Evolutionary conservation across 352 stramenopile species (phyloP).

Genomic region (Globisporangium sylvaticum): DNA sequence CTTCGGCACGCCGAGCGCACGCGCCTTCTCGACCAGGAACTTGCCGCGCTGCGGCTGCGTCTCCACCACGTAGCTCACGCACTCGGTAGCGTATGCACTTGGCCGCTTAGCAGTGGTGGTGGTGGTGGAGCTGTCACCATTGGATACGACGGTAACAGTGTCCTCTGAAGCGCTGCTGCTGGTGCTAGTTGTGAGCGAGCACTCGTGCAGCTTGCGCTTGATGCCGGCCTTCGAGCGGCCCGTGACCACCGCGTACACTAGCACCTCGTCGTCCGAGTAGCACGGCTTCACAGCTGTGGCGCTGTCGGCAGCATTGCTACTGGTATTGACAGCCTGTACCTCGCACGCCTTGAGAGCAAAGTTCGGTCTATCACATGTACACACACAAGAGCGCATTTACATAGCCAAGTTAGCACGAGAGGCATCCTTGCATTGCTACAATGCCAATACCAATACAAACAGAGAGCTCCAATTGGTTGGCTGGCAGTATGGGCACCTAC

Average conservation of each 20-base stretch:
- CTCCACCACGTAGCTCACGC: constrained; percentile 73
- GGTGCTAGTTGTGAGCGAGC: not conserved
- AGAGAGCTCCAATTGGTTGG: not conserved
- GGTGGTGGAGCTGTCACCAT: not conserved
- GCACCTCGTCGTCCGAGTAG: constrained; percentile 58
- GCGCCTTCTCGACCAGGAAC: constrained; percentile 71
- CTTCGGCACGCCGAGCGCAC: constrained; percentile 67
- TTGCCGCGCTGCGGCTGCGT: constrained; percentile 71
- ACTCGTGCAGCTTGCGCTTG: constrained; percentile 57
- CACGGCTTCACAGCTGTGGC: constrained; percentile 14
- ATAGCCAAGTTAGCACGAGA: too few species aligned
- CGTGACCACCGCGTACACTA: constrained; percentile 42
- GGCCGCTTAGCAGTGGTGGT: not conserved
- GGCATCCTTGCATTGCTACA: too few species aligned
- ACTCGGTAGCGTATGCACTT: constrained; percentile 25
- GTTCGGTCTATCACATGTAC: constrained; percentile 18
- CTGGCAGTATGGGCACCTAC: not conserved
- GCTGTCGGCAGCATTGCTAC: not conserved
- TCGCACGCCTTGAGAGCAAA: constrained; percentile 54
- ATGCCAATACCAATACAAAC: not conserved
- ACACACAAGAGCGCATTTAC: too few species aligned
- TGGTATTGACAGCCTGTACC: constrained; percentile 9
- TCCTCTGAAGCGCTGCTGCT: constrained; percentile 11
- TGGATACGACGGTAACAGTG: not conserved
- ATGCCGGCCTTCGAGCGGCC: constrained; percentile 27